These are phyloP conservation scores for Magnaporthiopsis rhizophila DNA, from an alignment of 2,329 filamentous ascomycete genomes.

Conservation along the genomic window DNA sequence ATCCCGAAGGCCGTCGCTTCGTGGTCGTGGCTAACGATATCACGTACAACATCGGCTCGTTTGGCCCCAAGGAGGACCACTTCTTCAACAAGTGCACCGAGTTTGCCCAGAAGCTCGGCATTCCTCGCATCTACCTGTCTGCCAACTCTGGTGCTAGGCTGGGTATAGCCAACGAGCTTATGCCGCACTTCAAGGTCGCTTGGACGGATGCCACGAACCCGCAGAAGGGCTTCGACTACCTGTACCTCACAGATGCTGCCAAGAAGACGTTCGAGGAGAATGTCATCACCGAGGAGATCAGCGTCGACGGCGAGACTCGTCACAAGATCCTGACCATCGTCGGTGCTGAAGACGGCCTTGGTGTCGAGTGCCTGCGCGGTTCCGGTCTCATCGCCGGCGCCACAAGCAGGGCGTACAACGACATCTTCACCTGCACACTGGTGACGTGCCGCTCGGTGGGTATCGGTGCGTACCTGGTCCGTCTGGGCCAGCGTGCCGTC, in stretches of 20 bases:
- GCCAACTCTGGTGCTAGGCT: constrained; percentile 98
- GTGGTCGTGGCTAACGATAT: constrained; percentile 98
- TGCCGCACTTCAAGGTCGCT: constrained; percentile 93
- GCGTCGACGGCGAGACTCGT: constrained; percentile 79
- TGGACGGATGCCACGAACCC: constrained; percentile 83
- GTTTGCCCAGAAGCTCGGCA: constrained; percentile 80
- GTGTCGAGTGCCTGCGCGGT: constrained; percentile 93
- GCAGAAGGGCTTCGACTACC: constrained; percentile 89
- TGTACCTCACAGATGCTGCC: constrained; percentile 81
- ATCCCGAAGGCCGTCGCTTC: constrained; percentile 84
- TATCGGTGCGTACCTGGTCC: constrained; percentile 98
- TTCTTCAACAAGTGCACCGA: constrained; percentile 99
- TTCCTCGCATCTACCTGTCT: constrained; percentile 94
- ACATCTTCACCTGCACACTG: constrained; percentile 96
- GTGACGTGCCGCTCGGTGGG: constrained; percentile 98
- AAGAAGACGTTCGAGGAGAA: constrained; percentile 82
- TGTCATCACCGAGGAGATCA: constrained; percentile 81
- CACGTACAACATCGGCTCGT: constrained; percentile 97
- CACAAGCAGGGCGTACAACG: constrained; percentile 93
- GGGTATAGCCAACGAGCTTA: constrained; percentile 91
- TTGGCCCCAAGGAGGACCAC: constrained; percentile 90
- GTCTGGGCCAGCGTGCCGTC: constrained; percentile 94
- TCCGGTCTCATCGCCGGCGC: constrained; percentile 98
- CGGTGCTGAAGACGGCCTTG: constrained; percentile 88
- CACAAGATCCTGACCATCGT: constrained; percentile 92